Evolutionary conservation across 1,284 basidiomycete genomes (phyloP), one percentile per base, ranked within the genome.

Genomic region (Ustilago hordei): DNA sequence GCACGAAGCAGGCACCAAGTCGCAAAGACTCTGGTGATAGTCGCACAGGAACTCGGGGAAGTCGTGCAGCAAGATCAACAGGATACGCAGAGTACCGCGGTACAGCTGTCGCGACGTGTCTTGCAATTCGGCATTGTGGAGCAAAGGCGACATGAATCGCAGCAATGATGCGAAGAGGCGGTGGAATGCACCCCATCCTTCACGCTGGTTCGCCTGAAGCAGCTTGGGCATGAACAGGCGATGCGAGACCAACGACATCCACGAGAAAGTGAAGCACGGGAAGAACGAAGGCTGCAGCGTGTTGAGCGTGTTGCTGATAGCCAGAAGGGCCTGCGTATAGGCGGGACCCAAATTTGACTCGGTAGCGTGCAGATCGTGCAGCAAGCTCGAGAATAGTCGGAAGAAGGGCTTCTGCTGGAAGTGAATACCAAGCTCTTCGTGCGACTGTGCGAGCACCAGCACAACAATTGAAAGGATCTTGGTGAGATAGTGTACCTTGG

Each of bases 391-490:
- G 89, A 99, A 99, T 88, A 99, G 96, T 66, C 97, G 91, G 89
- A 96, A 96, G 90, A 98, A 99, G 2, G 97, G 96, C 87, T 98
- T 95, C 87, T 98, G 95, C 86, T 96, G 93, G 89, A 99, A 99
- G 60, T 91, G 89, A 2, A 91, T 88, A 3, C 94, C 95, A 85
- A 95, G 92, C 83, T 98, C 95, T 87, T 99, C 95, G 85, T 99
- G 96, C 87, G 93, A 91, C 83, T 95, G 94, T 47, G 97, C 95
- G 57, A 99, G 89, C 41, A 98, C 95, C 71, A 99, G 91, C 52
- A 98, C 94, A 84, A 98, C 93, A 87, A 99, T 99, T 9, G 95
- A 97, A 64, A 99, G 88, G 70, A 99, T 97, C 89, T 99, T 99
- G 76, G 95, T 95, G 84, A 98, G 89, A 88, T 99, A 99, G 85